Base-by-base conservation (phyloP, 83 land plant genomes). In the Picea abies region DNA sequence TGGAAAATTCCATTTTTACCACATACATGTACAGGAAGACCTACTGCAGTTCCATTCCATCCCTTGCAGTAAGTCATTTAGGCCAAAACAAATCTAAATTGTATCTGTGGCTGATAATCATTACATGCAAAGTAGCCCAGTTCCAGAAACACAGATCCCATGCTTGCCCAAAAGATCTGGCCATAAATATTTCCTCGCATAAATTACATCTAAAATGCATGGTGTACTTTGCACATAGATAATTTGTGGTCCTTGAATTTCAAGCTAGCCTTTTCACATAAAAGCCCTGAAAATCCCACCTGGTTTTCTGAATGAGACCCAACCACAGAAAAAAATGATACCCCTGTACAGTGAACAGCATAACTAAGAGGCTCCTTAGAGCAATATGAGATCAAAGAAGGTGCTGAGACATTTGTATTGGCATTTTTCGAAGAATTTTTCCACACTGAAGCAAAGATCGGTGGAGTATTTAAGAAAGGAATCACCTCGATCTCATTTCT, bases 341-440 rank as follows among this genome's bases (percentile, higher is more conserved):
- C 25, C 52, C n/a, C 20, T 72, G 14, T 72, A 72, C 76, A 44
- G 76, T 41, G 37, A 76, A 76, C 23, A 72, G 11, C 56, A 72
- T 72, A 25, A 76, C 15, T 76, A n/a, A 19, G 76, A 72, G 14
- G 23, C 56, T 72, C 52, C 49, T 52, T 71, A 5, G 9, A 41
- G 78, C 49, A 19, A 76, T 76, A 22, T 23, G 25, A 29, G 47
- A 76, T 22, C 49, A 72, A 76, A 76, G 60, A 71, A 49, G 23
- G 32, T 8, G 14, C 14, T 52, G 56, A 52, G 11, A 47, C 11
- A 49, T 22, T 22, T 10, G 3, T 76, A 47, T 76, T 76, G 20
- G 10, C 60, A 49, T 76, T 10, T 49, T 52, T 7, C 5, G 19
- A 14, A 71, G 23, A 71, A 41, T 71, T 39, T 47, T 71, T 71